A percentile compares a stretch with the other conserved stretches of the same genome.
Evolutionary conservation across 225 moss, liverwort and hornwort genomes (phyloP).

Genomic region (Sphagnum contortum): DNA sequence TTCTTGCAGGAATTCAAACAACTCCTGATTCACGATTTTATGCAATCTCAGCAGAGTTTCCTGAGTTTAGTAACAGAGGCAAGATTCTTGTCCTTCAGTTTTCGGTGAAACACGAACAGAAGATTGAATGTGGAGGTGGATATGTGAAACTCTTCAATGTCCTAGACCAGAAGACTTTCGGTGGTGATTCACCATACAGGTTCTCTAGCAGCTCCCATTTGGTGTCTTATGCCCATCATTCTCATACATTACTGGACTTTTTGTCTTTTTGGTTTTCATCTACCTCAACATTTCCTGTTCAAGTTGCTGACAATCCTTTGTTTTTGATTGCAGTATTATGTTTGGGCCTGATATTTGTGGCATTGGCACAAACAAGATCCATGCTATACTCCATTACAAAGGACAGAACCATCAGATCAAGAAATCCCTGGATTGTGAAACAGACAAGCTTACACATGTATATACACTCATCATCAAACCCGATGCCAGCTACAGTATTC

Average conservation of each 20-base stretch:
- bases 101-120: slow-evolving; percentile 37
- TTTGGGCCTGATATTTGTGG: slow-evolving; percentile 9
- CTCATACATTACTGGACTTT: not conserved
- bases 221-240: no score
- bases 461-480: slow-evolving; percentile 5
- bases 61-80: slow-evolving; percentile 33
- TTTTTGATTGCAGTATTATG: not conserved
- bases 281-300: not conserved
- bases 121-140: slow-evolving; percentile 49
- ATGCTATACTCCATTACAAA: slow-evolving; percentile 8
- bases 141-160: slow-evolving; percentile 38
- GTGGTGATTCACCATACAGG: slow-evolving; percentile 40
- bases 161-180: slow-evolving; percentile 32
- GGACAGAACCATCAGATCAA: slow-evolving; percentile 5
- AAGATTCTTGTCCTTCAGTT: slow-evolving; percentile 38
- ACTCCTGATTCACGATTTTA: slow-evolving; percentile 27
- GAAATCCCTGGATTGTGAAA: slow-evolving; percentile 5
- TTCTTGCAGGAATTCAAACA: slow-evolving; percentile 35
- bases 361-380: slow-evolving; percentile 1
- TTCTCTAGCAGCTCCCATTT: not conserved
- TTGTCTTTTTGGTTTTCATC: not conserved
- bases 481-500: not conserved
- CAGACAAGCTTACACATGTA: slow-evolving; percentile 6
- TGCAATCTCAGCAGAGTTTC: slow-evolving; percentile 25
- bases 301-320: no score